Evolutionary conservation across 2,329 filamentous ascomycete species (phyloP), one percentile per base, ranked within the genome.

Genomic region (Ascochyta viciae-villosae): DNA sequence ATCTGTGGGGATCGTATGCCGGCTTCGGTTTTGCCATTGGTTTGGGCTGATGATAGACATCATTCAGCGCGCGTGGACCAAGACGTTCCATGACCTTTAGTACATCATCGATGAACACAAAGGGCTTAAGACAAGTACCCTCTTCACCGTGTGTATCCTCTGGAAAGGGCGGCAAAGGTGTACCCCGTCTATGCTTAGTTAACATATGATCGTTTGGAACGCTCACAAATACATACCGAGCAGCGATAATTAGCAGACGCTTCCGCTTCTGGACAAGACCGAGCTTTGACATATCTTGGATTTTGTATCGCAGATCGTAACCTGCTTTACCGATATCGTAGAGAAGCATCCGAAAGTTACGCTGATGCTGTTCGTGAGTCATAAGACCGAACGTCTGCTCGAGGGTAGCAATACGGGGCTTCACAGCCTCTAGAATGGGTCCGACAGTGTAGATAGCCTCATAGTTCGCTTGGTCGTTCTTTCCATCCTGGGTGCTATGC

Each of bases 161-260:
- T 0, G 73, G 73, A 24, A 75, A 74, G 0, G 66, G 66, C 0
- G 73, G 71, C 0, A 75, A 31, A 0, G 73, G 71, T 31, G 29
- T 12, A 31, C 13, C 29, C 29, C 13, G 29, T 31, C 10, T 19
- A 19, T 19, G 19, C 19, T 19, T 19, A 19, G 19, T 19, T 19
- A 19, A 31, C 29, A 6, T 10, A 10, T 31, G 4, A 31, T 31
- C 12, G 12, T 31, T 31, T 19, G 2, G 19, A 19, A 19, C 19
- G 19, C 29, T 31, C 10, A 31, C 29, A 31, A 6, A 10, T 13
- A 13, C 54, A 49, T 63, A 70, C 66, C 52, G 58, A 6, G 72
- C 66, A 9, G 57, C 67, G n/a, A 73, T 61, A 13, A 75, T 55
- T 0, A 75, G 26, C 1, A 75, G 54, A 0, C 73, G 63, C n/a